These are phyloP conservation scores for Trichoderma asperelloides DNA, from an alignment of 495 filamentous ascomycete genomes.

Conservation along the genomic window DNA sequence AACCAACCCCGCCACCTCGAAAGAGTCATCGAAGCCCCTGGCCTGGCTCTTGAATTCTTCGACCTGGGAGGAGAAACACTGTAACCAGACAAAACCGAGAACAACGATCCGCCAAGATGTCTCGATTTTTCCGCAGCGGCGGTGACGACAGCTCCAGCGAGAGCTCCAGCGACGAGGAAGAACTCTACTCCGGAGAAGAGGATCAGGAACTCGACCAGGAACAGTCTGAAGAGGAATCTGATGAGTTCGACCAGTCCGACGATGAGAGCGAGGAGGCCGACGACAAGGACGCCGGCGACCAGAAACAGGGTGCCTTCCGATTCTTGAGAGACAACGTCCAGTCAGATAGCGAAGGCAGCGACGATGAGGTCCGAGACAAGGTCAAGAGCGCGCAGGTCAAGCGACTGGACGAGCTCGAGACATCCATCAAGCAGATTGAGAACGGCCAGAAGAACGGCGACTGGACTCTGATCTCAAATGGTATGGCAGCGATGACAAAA, in stretches of 20 bases:
- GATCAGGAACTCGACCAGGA: conserved; percentile 48
- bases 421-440: conserved; percentile 78
- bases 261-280: conserved; percentile 49
- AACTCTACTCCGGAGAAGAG: conserved; percentile 73
- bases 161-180: conserved; percentile 82
- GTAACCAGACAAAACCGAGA: background rate
- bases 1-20: conserved; percentile 10
- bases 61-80: background rate
- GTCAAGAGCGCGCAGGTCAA: conserved; percentile 98
- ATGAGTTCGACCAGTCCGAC: conserved; percentile 38
- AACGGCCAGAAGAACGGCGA: conserved; percentile 97
- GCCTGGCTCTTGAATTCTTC: conserved; percentile 1
- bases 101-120: conserved; percentile 47
- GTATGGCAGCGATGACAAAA: conserved; percentile 39
- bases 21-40: background rate
- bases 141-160: conserved; percentile 80
- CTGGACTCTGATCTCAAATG: conserved; percentile 85
- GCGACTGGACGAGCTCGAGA: conserved; percentile 85
- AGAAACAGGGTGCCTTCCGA: conserved; percentile 56
- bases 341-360: conserved; percentile 72
- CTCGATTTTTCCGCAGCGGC: conserved; percentile 88
- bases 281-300: conserved; percentile 54
- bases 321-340: conserved; percentile 70
- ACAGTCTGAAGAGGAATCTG: conserved; percentile 34
- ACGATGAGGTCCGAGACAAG: conserved; percentile 72